phyloP scores from a whole-genome alignment of 441 rosid species.

The Flueggea neowawraea region DNA sequence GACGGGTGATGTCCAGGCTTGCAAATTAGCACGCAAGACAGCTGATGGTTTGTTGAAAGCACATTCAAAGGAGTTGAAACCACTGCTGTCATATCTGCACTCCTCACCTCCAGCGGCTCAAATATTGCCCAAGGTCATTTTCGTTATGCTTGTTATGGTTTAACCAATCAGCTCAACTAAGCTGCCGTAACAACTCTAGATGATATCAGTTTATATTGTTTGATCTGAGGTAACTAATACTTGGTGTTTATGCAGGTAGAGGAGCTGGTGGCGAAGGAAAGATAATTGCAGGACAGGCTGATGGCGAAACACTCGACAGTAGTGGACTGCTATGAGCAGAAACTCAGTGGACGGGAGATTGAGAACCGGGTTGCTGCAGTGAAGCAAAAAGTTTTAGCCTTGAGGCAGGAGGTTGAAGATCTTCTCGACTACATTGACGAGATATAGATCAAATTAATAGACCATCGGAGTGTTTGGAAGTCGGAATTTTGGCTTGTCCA shows the following conservation, averaged over 20 bases:
- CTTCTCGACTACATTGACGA: conserved; percentile 76
- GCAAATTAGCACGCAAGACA: conserved; percentile 86
- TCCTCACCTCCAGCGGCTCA: conserved; percentile 70
- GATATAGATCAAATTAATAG: conserved; percentile 10
- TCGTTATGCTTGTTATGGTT: neutral
- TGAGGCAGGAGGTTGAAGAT: conserved; percentile 87
- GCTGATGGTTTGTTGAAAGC: conserved; percentile 77
- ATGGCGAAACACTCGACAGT: conserved; percentile 73
- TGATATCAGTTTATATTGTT: too few relatives aligned
- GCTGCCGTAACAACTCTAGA: neutral
- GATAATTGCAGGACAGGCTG: conserved; percentile 80
- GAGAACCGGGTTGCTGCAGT: conserved; percentile 68
- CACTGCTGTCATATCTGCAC: conserved; percentile 57
- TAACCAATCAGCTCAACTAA: neutral
- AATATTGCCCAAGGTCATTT: conserved; percentile 66
- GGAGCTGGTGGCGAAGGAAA: conserved; percentile 77
- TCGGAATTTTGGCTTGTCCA: neutral
- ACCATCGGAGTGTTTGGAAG: neutral
- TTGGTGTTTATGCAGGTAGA: conserved; percentile 48
- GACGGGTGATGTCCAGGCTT: conserved; percentile 88
- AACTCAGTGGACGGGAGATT: conserved; percentile 59
- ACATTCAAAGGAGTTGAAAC: conserved; percentile 69
- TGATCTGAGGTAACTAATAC: conserved; percentile 4
- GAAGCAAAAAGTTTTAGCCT: conserved; percentile 60
- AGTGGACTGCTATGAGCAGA: conserved; percentile 74